phyloP scores from a whole-genome alignment of 169 alveolate genomes.

The Cryptosporidium bovis region DNA sequence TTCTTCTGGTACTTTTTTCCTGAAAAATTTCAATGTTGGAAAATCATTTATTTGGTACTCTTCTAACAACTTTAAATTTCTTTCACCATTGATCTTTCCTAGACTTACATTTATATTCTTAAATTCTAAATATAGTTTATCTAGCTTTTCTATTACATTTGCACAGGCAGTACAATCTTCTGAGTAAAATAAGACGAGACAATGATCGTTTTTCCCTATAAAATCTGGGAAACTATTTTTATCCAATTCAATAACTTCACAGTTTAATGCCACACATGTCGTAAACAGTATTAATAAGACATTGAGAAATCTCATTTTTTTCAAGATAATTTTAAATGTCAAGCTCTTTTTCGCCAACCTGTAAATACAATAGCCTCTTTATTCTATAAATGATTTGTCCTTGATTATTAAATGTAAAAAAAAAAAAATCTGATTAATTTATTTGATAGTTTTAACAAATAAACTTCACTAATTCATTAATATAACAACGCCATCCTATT shows the following conservation, averaged over 20 bases:
- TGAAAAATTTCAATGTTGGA: conserved; percentile 83
- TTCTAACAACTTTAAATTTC: conserved; percentile 39
- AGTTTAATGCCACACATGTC: too few species aligned
- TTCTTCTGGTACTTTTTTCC: conserved; percentile 75
- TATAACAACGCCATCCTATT: too few species aligned
- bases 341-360: too few species aligned
- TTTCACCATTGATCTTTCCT: conserved; percentile 63
- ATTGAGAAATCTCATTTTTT: too few species aligned
- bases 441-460: too few species aligned
- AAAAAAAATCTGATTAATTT: too few species aligned
- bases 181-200: conserved; percentile 34
- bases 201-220: conserved; percentile 9
- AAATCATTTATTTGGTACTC: conserved; percentile 79
- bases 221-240: conserved; percentile 21
- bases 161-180: conserved; percentile 70
- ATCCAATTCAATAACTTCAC: background rate
- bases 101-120: conserved; percentile 7
- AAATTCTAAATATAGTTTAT: conserved; percentile 13
- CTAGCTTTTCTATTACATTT: conserved; percentile 42
- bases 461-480: too few species aligned
- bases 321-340: too few species aligned
- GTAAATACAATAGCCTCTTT: too few species aligned
- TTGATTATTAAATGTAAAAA: too few species aligned
- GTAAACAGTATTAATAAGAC: too few species aligned
- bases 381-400: too few species aligned